Percentiles rank a stretch among this genome's conserved stretches.
These are phyloP conservation scores for Colletotrichum sp. DNA, from an alignment of 2,329 filamentous ascomycete genomes.

Conservation along the genomic window DNA sequence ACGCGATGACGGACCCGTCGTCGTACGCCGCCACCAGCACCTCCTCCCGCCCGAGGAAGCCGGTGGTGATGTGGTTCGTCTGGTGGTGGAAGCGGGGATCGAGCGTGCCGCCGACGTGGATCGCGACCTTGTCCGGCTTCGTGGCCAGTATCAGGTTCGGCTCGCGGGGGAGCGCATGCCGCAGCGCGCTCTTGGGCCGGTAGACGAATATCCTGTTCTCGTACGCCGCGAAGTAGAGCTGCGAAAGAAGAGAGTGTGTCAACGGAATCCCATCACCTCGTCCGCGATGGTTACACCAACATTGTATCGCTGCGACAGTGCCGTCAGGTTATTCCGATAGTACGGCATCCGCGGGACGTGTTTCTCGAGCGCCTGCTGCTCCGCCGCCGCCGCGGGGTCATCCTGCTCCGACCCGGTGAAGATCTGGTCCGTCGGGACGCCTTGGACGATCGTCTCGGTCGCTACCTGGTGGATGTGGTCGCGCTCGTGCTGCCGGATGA, in stretches of 20 bases:
- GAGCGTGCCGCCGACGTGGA: conserved; percentile 55
- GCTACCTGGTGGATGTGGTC: conserved; percentile 25
- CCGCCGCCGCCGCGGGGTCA: background rate
- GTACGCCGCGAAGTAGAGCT: conserved; percentile 68
- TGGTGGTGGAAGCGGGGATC: conserved; percentile 59
- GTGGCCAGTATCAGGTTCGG: conserved; percentile 58
- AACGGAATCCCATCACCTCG: background rate
- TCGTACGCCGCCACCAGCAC: conserved; percentile 72
- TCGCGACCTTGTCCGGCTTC: conserved; percentile 42
- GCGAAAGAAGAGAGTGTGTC: background rate
- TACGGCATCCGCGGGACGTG: conserved; percentile 32
- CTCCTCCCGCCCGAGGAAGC: conserved; percentile 72
- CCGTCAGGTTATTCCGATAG: conserved; percentile 61
- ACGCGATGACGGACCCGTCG: conserved; percentile 77
- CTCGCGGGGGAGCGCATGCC: conserved; percentile 50
- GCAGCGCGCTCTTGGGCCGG: conserved; percentile 48
- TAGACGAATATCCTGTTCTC: conserved; percentile 63
- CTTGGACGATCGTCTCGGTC: conserved; percentile 1
- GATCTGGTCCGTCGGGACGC: conserved; percentile 14
- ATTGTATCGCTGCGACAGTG: conserved; percentile 62
- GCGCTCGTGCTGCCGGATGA: conserved; percentile 40
- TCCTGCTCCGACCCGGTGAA: background rate
- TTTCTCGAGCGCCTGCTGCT: conserved; percentile 3
- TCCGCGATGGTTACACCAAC: conserved; percentile 34
- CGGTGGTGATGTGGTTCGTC: conserved; percentile 73